Percentiles rank a stretch among this genome's conserved stretches.
These are phyloP conservation scores for Candida ortonii DNA, from an alignment of 805 yeast species.

Conservation along the genomic window DNA sequence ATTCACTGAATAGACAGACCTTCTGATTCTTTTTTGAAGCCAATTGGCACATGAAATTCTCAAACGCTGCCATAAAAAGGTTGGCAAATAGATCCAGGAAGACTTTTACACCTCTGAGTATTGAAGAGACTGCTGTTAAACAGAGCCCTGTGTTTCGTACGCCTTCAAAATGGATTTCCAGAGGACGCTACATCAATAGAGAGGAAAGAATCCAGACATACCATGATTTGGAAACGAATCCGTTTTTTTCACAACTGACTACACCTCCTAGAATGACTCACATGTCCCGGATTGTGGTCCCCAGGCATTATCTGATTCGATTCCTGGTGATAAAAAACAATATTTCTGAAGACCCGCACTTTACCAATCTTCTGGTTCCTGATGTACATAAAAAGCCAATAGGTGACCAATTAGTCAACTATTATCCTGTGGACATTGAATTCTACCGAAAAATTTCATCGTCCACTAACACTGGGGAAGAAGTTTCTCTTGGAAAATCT, in stretches of 20 bases:
- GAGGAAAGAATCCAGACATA: constrained; percentile 22
- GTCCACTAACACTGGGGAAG: too few species aligned
- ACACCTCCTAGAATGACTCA: constrained; percentile 45
- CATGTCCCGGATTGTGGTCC: constrained; percentile 35
- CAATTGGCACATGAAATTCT: constrained; percentile 19
- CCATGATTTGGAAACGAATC: constrained; percentile 29
- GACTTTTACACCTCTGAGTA: too few species aligned
- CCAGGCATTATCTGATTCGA: constrained; percentile 38
- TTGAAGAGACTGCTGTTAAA: too few species aligned
- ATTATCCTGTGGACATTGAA: constrained; percentile 10
- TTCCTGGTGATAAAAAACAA: constrained; percentile 26
- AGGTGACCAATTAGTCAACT: constrained; percentile 1
- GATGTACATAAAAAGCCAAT: constrained; percentile 4
- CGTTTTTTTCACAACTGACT: constrained; percentile 38
- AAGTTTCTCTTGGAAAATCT: too few species aligned
- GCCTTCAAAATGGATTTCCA: constrained; percentile 27
- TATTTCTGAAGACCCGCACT: constrained; percentile 6
- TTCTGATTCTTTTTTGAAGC: too few species aligned
- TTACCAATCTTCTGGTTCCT: constrained; percentile 15
- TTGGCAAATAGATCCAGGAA: constrained; percentile 2
- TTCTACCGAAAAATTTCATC: constrained; percentile 4
- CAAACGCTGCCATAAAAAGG: constrained; percentile 5
- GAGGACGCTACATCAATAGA: constrained; percentile 9
- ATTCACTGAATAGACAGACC: too few species aligned
- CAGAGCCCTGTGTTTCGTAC: constrained; percentile 25